phyloP scores from a whole-genome alignment of 164 flowering plant species.

The Taxillus chinensis region DNA sequence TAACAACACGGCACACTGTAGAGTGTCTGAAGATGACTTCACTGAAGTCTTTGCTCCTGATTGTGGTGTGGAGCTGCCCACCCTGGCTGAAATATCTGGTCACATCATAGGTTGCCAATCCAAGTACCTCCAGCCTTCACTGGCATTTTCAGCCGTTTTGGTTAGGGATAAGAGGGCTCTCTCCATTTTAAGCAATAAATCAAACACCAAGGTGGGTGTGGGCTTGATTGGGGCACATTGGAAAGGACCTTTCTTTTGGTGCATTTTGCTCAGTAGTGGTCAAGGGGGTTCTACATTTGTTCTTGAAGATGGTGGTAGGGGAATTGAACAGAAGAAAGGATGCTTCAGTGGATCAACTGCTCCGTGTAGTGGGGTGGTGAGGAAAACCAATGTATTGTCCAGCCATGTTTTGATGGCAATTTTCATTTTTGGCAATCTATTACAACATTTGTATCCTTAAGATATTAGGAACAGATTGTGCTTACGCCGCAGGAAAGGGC shows the following conservation, averaged over 20 bases:
- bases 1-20: conserved; percentile 45
- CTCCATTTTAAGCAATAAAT: conserved; percentile 36
- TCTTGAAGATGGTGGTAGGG: neutral
- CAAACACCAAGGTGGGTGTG: conserved; percentile 60
- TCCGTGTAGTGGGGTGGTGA: neutral
- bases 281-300: neutral
- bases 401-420: no score
- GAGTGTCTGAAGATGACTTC: conserved; percentile 58
- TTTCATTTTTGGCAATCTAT: no score
- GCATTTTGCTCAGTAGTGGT: conserved; percentile 58
- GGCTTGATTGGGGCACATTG: conserved; percentile 39
- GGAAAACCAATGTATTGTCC: no score
- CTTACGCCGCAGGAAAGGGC: no score
- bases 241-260: conserved; percentile 69
- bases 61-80: conserved; percentile 91
- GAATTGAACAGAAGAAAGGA: neutral
- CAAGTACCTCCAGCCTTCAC: conserved; percentile 43
- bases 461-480: no score
- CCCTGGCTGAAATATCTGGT: conserved; percentile 56
- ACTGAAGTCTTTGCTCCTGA: conserved; percentile 81
- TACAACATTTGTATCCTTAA: no score
- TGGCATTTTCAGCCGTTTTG: conserved; percentile 47
- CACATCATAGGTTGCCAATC: conserved; percentile 53
- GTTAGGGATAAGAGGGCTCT: conserved; percentile 32
- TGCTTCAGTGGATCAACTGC: neutral